Conservation (phyloP, 345 rosid genomes). For the Lumnitzera racemosa region DNA sequence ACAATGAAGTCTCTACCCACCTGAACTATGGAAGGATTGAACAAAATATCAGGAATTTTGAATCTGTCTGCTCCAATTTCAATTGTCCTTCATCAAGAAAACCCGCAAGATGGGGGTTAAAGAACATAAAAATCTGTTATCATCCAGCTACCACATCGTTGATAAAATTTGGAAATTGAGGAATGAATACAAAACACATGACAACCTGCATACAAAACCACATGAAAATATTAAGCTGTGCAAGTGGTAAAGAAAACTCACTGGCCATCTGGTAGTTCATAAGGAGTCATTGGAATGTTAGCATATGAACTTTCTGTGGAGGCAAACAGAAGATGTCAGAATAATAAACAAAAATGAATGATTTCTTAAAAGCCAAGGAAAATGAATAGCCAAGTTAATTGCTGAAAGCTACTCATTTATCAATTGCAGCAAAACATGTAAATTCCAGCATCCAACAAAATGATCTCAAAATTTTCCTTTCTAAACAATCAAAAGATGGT, state of each 20-base stretch:
- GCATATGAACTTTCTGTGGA: conserved; percentile 74
- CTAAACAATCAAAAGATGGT: no score
- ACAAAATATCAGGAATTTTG: conserved; percentile 92
- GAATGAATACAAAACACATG: no score
- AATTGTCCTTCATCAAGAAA: conserved; percentile 55
- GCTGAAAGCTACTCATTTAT: no score
- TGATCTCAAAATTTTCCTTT: no score
- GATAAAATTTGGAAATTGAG: no score
- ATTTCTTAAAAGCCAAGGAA: not conserved
- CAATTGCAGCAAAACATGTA: no score
- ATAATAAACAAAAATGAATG: not conserved
- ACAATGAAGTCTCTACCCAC: conserved; percentile 24
- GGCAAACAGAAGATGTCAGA: not conserved
- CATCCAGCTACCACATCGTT: not conserved
- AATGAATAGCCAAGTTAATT: not conserved
- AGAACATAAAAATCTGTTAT: not conserved
- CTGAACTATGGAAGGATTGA: conserved; percentile 84
- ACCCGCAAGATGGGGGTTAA: conserved; percentile 2
- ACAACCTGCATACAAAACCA: no score
- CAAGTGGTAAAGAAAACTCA: conserved; percentile 32
- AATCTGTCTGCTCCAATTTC: conserved; percentile 98
- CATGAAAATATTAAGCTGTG: not conserved
- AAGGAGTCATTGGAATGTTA: conserved; percentile 95
- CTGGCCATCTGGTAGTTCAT: conserved; percentile 99
- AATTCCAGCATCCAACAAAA: no score